A percentile compares a stretch with the other conserved stretches of the same genome.
phyloP scores from a whole-genome alignment of 176 grass and related monocot species.

The Aegilops speltoides region DNA sequence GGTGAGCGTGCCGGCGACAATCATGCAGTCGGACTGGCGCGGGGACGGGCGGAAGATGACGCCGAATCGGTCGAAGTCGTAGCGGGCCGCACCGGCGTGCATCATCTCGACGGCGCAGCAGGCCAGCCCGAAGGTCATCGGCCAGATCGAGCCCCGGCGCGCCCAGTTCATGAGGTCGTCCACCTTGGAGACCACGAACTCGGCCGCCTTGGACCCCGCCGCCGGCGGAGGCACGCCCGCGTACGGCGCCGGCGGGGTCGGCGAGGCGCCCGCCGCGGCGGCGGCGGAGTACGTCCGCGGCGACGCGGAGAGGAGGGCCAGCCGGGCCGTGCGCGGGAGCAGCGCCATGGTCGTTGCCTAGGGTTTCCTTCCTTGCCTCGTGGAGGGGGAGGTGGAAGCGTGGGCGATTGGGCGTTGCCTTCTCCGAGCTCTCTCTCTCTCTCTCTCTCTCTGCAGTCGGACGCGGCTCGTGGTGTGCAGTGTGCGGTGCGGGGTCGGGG shows the following conservation, averaged over 20 bases:
- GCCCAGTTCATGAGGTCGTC: slow-evolving; percentile 97
- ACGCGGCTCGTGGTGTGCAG: background rate
- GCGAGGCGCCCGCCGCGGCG: slow-evolving; percentile 30
- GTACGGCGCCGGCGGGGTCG: slow-evolving; percentile 38
- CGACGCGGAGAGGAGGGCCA: slow-evolving; percentile 51
- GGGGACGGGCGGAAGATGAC: slow-evolving; percentile 93
- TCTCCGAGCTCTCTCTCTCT: slow-evolving; percentile 5
- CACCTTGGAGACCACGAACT: slow-evolving; percentile 95
- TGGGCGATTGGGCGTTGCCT: slow-evolving; percentile 10
- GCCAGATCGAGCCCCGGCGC: slow-evolving; percentile 80
- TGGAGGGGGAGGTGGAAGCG: slow-evolving; percentile 37
- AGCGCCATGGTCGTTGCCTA: slow-evolving; percentile 68
- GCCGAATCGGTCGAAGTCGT: slow-evolving; percentile 96
- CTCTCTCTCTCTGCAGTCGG: background rate
- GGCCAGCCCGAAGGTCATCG: slow-evolving; percentile 90
- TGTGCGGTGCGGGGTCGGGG: background rate
- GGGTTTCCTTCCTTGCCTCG: slow-evolving; percentile 27
- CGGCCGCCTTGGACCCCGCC: slow-evolving; percentile 71
- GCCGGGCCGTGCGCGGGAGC: slow-evolving; percentile 79
- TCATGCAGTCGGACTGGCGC: slow-evolving; percentile 95
- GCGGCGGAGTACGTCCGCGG: slow-evolving; percentile 58
- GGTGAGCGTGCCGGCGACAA: slow-evolving; percentile 88
- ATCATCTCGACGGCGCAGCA: slow-evolving; percentile 99
- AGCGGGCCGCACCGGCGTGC: slow-evolving; percentile 79
- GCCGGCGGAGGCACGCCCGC: slow-evolving; percentile 36